Conservation (phyloP, 2,329 filamentous ascomycete genomes). For the Cordyceps pruinosa region DNA sequence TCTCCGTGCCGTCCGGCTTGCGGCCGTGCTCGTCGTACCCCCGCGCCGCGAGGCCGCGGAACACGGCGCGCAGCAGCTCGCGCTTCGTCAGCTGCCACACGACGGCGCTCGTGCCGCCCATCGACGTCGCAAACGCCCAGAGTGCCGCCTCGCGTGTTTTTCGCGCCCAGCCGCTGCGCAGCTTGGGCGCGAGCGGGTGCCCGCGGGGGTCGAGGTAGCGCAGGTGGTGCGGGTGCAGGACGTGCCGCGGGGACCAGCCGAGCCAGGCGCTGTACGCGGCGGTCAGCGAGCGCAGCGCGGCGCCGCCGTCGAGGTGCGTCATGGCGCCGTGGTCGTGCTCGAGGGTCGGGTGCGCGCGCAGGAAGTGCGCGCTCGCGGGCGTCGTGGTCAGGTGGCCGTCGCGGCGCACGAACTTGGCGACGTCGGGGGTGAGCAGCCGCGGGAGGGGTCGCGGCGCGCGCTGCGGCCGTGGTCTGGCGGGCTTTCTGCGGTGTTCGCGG, state of each 20-base stretch:
- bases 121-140: constrained; percentile 25
- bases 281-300: constrained; percentile 12
- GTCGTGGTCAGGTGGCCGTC: constrained; percentile 8
- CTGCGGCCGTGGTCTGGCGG: not conserved
- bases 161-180: constrained; percentile 22
- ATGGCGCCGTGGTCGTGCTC: constrained; percentile 11
- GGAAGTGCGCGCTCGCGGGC: constrained; percentile 17
- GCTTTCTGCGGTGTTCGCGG: not conserved
- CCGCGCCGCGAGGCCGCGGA: constrained; percentile 21
- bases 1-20: constrained; percentile 8
- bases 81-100: constrained; percentile 21
- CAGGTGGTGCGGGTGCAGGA: constrained; percentile 28
- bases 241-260: constrained; percentile 23
- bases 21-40: constrained; percentile 18
- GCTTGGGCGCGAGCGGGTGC: constrained; percentile 24
- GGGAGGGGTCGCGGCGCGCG: not conserved
- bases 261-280: constrained; percentile 20
- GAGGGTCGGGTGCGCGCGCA: constrained; percentile 10
- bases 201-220: constrained; percentile 26
- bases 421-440: constrained; percentile 3
- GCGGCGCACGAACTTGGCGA: constrained; percentile 1
- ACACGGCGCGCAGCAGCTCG: constrained; percentile 23
- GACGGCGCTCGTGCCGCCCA: constrained; percentile 15
- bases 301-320: not conserved
- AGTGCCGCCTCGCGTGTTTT: constrained; percentile 23